Evolutionary conservation across 2,329 filamentous ascomycete genomes (phyloP), one percentile per base, ranked within the genome.

Genomic region (Lomentospora prolificans): DNA sequence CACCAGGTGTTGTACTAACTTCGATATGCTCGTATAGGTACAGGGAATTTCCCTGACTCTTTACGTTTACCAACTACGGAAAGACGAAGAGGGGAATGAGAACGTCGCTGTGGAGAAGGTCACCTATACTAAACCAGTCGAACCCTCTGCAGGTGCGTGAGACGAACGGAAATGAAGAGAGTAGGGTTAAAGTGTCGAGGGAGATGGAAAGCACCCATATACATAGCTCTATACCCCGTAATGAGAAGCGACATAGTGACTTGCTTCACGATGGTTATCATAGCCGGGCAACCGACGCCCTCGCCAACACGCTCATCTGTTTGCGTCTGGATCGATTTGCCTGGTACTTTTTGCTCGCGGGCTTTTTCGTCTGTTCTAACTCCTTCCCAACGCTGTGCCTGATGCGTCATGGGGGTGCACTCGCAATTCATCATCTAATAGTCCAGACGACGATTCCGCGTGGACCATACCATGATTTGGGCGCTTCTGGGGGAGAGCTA

Each of bases 41-140:
- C 92, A 97, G 81, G 92, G 92, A 30, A 95, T 96, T 68, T 95
- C 95, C 14, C 80, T 97, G 61, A 95, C 95, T 58, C 78, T 97
- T 52, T 97, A 97, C 69, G 92, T 97, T 55, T 97, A 97, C 68
- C 87, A 91, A 69, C 71, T 91, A 65, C 82, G 85, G 68, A 90
- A 86, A 66, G 87, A 90, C 63, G 84, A 81, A 57, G 85, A 87
- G 61, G 88, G 88, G 14, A 81, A 81, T 33, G 87, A 91, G 70
- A 90, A 85, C 58, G 87, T 92, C 50, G 86, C 85, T 14, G 88
- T 92, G 44, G 88, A 92, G 69, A 92, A 92, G 75, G 87, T 92
- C 59, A 90, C 88, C 53, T 92, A 88, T 69, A 88, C 87, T 64
- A 91, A 90, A 74, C 85, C 85, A 39, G 81, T 84, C 56, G 79